Percentiles rank a stretch among this genome's conserved stretches.
These are phyloP conservation scores for barley (Hordeum vulgare) DNA, from an alignment of 176 grass and related monocot genomes.

Conservation along the genomic window DNA sequence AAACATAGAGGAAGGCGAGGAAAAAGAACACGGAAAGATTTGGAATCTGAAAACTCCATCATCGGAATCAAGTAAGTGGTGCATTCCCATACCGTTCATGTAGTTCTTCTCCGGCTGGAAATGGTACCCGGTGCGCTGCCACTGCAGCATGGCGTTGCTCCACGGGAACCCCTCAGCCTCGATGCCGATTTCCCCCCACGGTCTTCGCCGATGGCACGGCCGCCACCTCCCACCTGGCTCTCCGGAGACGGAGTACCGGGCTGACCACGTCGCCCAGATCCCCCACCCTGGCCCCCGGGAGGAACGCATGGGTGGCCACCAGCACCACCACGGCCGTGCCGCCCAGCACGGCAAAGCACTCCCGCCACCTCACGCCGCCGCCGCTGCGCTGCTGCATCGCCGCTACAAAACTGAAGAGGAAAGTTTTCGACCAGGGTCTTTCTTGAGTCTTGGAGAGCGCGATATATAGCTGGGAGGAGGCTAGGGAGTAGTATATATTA, in stretches of 20 bases:
- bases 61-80: not conserved
- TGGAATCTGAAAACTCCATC: no score
- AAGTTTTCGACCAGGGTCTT: no score
- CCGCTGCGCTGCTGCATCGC: not conserved
- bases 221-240: not conserved
- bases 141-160: constrained; percentile 50
- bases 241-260: no score
- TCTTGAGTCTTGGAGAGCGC: not conserved
- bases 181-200: not conserved
- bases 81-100: constrained; percentile 33
- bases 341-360: not conserved
- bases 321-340: not conserved
- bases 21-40: no score
- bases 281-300: not conserved
- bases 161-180: not conserved
- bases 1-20: no score
- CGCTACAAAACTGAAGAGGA: not conserved
- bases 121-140: constrained; percentile 56
- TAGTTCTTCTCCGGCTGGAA: constrained; percentile 33
- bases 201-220: no score
- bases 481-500: not conserved
- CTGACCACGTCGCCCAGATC: not conserved
- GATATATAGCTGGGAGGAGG: not conserved
- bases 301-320: not conserved
- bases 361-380: not conserved